Evolutionary conservation across 108 stramenopile genomes (phyloP), one percentile per base, ranked within the genome.

Genomic region (Stephanodiscus minutulus): DNA sequence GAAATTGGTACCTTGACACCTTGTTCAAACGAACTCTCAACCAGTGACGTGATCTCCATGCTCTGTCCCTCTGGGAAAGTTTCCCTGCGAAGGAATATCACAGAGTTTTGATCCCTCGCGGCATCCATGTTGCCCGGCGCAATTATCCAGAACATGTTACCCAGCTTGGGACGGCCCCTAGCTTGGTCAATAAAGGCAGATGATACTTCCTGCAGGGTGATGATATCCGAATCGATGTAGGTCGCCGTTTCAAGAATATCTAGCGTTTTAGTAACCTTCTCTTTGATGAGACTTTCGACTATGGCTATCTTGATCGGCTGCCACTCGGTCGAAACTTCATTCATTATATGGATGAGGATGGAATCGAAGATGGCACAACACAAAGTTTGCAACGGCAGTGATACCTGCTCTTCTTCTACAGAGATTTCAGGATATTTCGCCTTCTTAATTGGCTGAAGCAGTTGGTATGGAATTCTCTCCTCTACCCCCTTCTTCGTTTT

Each of bases 321-420:
- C 97, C 97, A 98, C 21, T 67, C 77, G 22, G 66, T 36, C 1
- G 88, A 68, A 0, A 93, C 86, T 12, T 83, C 87, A 71, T 96
- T 91, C 89, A 98, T 90, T 93, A 96, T 92, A 76, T 96, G 92
- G 11, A 98, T 93, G 24, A 98, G 77, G 61, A 96, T 96, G 6
- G 92, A 85, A 66, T 97, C 96, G 76, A 97, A 97, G 57, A 94
- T 92, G 9, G 96, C 96, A 28, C 90, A 87, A 72, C 91, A 93
- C 87, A 97, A 69, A 20, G 92, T 92, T 83, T 93, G 92, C 31
- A 97, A 79, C 10, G 96, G 94, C 35, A 96, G 52, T 21, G 92
- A 93, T 61, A 92, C 91, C 59, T 62, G 77, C 69, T 93, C 92
- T 76, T 96, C 96, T 66, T 91, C 73, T 20, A 62, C n/a, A 10